Base-by-base conservation (phyloP, 176 grass and related monocot species). In the Olyra latifolia region DNA sequence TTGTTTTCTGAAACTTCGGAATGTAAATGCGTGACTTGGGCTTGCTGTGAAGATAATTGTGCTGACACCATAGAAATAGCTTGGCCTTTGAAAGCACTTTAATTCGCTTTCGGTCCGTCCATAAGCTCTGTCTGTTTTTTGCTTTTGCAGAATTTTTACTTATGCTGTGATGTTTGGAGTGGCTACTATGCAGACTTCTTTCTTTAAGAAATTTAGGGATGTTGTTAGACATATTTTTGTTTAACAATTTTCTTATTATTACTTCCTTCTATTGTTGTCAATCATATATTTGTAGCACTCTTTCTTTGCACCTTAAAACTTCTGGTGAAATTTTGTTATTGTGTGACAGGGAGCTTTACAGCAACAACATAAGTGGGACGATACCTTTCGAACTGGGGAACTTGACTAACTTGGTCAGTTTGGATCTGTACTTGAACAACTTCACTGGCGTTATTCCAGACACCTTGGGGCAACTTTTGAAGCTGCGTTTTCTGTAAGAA, bases 401-500 rank as follows among this genome's bases (percentile, higher is more conserved):
- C 76, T 86, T 95, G 61, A 92, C 84, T 69, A 95, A 86, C 61
- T 71, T 95, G 64, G 90, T 95, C 47, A 92, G 93, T 87, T 88
- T 95, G 85, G 93, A 95, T 90, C 76, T 95, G 48, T 95, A 95
- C 47, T 73, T 92, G 22, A 95, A 95, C 78, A 74, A 86, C 6
- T 88, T 95, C 50, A 83, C 64, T 47, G 82, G 87, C 0, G 8
- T 14, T 27, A 95, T 95, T 82, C 90, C 93, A 23, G 85, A 86
- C 57, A 62, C 89, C n/a, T 86, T 92, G 75, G 93, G 93, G 43
- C 69, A 92, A 78, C 82, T 95, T 30, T 58, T 32, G 38, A 92
- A 95, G 77, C 69, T 95, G 74, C 84, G 93, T 48, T 95, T 95
- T 65, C 84, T 95, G 90, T 95, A 90, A 82, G 89, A 83, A 70